Evolutionary conservation across 257 asterid genomes (phyloP).

Genomic region (Leonotis leonurus): DNA sequence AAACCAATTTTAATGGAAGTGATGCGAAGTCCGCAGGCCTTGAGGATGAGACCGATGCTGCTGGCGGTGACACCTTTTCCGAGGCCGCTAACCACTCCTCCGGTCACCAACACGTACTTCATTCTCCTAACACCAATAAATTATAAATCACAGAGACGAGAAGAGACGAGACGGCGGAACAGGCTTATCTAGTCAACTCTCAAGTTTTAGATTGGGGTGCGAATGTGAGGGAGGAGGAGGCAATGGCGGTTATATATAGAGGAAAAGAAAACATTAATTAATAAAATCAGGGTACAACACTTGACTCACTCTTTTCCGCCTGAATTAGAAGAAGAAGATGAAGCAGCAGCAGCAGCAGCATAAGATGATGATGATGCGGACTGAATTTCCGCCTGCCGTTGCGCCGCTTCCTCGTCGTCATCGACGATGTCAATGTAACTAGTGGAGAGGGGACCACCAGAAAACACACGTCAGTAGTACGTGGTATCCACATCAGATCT

Average conservation of each 20-base stretch:
- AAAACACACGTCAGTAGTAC: constrained; percentile 29
- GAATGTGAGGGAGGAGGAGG: constrained; percentile 7
- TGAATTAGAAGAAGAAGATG: too few species aligned
- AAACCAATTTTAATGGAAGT: constrained; percentile 90
- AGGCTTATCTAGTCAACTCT: neutral
- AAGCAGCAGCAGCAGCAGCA: neutral
- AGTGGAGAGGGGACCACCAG: neutral
- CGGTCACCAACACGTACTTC: constrained; percentile 95
- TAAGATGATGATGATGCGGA: neutral
- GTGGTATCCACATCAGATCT: constrained; percentile 53
- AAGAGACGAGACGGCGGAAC: neutral
- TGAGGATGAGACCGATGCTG: constrained; percentile 87
- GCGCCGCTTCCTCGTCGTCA: constrained; percentile 44
- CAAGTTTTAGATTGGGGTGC: neutral
- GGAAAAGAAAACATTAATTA: neutral
- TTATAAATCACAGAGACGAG: neutral
- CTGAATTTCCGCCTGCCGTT: constrained; percentile 29
- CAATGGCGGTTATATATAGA: constrained; percentile 66
- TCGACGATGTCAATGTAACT: constrained; percentile 29
- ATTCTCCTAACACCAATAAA: constrained; percentile 20
- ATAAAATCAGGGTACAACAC: constrained; percentile 23
- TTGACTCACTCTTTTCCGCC: neutral
- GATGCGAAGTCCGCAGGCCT: constrained; percentile 84
- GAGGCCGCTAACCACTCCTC: constrained; percentile 94
- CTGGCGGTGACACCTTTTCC: constrained; percentile 98